A percentile compares a stretch with the other conserved stretches of the same genome.
Conservation (phyloP, 225 moss, liverwort and hornwort species). For the Bryoerythrophyllum caledonicum region DNA sequence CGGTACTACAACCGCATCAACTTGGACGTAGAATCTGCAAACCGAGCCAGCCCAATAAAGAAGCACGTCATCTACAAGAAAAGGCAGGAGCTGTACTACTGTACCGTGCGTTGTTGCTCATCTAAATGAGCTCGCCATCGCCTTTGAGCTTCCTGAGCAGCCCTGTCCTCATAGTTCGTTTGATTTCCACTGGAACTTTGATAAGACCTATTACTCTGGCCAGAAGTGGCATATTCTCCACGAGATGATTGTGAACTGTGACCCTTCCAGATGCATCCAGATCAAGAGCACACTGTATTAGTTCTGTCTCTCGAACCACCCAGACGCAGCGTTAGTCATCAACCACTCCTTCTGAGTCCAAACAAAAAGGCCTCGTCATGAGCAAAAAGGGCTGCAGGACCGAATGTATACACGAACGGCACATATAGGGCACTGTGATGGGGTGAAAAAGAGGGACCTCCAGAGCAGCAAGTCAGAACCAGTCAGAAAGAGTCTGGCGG, state of each 20-base stretch:
- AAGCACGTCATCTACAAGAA: conserved; percentile 5
- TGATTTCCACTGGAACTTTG: conserved; percentile 50
- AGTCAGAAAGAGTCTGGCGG: not conserved
- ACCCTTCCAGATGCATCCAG: conserved; percentile 72
- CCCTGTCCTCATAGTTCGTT: conserved; percentile 31
- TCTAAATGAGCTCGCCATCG: conserved; percentile 58
- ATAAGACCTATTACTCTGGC: conserved; percentile 46
- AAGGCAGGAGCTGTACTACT: conserved; percentile 33
- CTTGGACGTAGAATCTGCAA: not conserved
- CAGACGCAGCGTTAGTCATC: not conserved
- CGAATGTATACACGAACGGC: not conserved
- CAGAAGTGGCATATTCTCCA: conserved; percentile 54
- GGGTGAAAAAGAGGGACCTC: not conserved
- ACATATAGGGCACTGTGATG: not conserved
- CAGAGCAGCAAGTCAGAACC: not conserved
- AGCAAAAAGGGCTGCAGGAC: not conserved
- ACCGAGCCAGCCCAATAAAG: not conserved
- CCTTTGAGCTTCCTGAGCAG: conserved; percentile 53
- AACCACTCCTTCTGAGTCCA: not conserved
- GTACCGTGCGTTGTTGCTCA: conserved; percentile 60
- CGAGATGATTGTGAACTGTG: conserved; percentile 70
- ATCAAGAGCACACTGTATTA: conserved; percentile 35
- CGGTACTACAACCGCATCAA: not conserved
- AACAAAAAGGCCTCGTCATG: not conserved
- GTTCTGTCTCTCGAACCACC: conserved; percentile 13